Percentiles rank a stretch among this genome's conserved stretches.
Conservation (phyloP, 2,329 filamentous ascomycete species). For the Talaromyces sp. region DNA sequence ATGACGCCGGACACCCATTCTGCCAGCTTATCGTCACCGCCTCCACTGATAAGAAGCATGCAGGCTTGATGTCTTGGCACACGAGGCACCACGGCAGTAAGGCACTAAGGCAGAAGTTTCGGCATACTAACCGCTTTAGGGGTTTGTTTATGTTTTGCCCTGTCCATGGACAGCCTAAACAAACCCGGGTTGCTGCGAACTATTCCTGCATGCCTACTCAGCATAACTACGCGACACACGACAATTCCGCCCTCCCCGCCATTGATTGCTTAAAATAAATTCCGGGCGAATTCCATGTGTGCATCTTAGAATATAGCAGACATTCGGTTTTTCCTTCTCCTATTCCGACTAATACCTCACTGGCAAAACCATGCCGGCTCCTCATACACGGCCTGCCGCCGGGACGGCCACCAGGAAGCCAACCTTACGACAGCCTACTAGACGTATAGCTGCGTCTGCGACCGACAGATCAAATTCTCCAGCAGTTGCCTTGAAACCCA, state of each 20-base stretch:
- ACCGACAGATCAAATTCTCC: conserved; percentile 64
- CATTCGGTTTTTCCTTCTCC: background rate
- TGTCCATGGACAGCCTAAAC: conserved; percentile 20
- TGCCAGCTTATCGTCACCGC: conserved; percentile 22
- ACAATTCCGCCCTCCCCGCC: background rate
- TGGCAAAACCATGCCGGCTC: conserved; percentile 50
- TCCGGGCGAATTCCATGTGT: background rate
- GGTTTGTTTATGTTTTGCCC: conserved; percentile 35
- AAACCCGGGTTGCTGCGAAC: background rate
- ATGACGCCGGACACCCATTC: conserved; percentile 14
- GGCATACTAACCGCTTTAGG: conserved; percentile 19
- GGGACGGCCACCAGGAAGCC: conserved; percentile 50
- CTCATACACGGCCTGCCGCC: conserved; percentile 47
- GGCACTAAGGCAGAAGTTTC: background rate
- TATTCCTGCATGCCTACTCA: conserved; percentile 6
- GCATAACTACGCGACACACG: background rate
- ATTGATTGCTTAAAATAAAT: too few species aligned
- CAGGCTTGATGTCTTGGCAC: background rate
- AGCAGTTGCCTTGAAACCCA: conserved; percentile 64
- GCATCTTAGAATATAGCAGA: background rate
- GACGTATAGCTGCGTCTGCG: conserved; percentile 52
- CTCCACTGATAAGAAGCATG: conserved; percentile 1
- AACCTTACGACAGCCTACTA: conserved; percentile 50
- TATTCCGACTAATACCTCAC: background rate
- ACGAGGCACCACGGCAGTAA: background rate